Evolutionary conservation across 2,329 filamentous ascomycete species (phyloP).

Genomic region (Cladosporium sp.): DNA sequence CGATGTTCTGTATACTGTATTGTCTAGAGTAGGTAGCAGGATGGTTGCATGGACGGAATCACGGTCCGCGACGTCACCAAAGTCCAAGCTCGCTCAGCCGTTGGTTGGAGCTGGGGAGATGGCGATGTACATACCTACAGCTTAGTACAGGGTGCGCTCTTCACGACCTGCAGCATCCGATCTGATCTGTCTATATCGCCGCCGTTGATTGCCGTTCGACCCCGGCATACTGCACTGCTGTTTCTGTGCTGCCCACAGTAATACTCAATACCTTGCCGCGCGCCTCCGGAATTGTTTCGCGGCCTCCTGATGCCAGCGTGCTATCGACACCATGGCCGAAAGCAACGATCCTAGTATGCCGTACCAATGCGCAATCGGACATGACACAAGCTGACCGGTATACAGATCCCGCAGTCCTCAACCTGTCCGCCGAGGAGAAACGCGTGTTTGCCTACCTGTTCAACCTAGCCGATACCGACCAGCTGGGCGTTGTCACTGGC

Average conservation of each 20-base stretch:
- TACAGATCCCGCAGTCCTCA: slow-evolving; percentile 40
- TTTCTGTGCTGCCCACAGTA: slow-evolving; percentile 5
- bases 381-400: slow-evolving; percentile 12
- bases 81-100: not conserved
- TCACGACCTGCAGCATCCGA: slow-evolving; percentile 7
- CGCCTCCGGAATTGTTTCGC: slow-evolving; percentile 5
- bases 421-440: slow-evolving; percentile 88
- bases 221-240: not conserved
- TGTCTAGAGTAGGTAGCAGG: no score
- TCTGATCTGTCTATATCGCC: not conserved
- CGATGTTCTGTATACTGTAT: no score
- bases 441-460: slow-evolving; percentile 91
- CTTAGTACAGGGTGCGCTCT: not conserved
- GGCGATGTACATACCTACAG: not conserved
- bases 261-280: not conserved
- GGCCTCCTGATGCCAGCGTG: slow-evolving; percentile 10
- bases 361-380: not conserved
- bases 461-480: slow-evolving; percentile 85
- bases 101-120: not conserved
- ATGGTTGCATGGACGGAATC: not conserved
- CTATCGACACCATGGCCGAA: slow-evolving; percentile 16
- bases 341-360: slow-evolving; percentile 18
- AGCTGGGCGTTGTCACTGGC: slow-evolving; percentile 88
- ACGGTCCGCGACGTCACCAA: not conserved
- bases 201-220: not conserved